phyloP scores from a whole-genome alignment of 768 basidiomycete genomes.

The Lentinus brumalis region DNA sequence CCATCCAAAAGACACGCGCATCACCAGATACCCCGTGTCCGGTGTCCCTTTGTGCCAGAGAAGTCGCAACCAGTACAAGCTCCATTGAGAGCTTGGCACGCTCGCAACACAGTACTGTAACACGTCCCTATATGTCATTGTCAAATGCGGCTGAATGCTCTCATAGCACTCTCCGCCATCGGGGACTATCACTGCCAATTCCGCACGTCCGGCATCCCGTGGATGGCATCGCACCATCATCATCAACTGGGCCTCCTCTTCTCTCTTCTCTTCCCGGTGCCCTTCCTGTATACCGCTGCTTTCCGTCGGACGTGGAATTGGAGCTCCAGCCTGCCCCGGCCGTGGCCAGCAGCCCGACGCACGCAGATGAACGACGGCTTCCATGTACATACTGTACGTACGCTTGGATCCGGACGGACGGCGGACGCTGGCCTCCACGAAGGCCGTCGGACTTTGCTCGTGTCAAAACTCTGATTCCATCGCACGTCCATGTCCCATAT shows the following conservation, averaged over 20 bases:
- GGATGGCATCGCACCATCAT: too few relatives aligned
- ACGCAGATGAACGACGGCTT: too few relatives aligned
- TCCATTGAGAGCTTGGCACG: not conserved
- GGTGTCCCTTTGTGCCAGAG: not conserved
- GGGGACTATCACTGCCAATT: not conserved
- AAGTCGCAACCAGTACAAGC: not conserved
- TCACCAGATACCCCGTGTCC: not conserved
- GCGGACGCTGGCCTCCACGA: not conserved
- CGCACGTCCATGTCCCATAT: not conserved
- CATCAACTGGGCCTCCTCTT: too few relatives aligned
- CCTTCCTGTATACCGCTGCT: too few relatives aligned
- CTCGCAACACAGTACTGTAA: too few relatives aligned
- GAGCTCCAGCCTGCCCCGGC: too few relatives aligned
- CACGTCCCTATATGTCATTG: too few relatives aligned
- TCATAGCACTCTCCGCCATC: not conserved
- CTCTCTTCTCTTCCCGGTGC: too few relatives aligned
- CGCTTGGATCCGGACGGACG: not conserved
- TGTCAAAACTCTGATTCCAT: slow-evolving; percentile 7
- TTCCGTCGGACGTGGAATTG: too few relatives aligned
- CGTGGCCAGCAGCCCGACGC: too few relatives aligned
- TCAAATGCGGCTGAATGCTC: not conserved
- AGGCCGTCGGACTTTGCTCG: not conserved
- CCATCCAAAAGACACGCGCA: not conserved
- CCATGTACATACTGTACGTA: too few relatives aligned
- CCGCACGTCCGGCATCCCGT: not conserved